Evolutionary conservation across 257 asterid species (phyloP).

Genomic region (Ballota nigra): DNA sequence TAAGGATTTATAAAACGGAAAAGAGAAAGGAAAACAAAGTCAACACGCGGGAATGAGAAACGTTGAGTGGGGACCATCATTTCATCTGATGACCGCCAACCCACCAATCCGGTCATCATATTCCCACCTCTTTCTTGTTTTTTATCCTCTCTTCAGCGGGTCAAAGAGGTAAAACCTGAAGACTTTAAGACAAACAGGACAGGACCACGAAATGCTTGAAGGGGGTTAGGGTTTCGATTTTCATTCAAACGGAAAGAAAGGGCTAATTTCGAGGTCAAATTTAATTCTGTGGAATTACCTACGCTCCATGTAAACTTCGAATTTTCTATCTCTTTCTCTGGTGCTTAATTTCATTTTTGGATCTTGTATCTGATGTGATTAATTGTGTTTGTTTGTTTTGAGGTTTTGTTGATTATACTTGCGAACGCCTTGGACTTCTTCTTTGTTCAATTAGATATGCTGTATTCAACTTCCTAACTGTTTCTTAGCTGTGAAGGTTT

Average conservation of each 20-base stretch:
- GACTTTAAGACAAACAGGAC: background rate
- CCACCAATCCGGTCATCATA: conserved; percentile 40
- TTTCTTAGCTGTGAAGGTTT: conserved; percentile 1
- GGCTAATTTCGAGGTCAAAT: background rate
- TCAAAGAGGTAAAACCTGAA: conserved; percentile 20
- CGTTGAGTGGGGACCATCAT: conserved; percentile 33
- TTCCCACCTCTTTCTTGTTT: background rate
- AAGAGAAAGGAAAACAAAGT: too few species aligned
- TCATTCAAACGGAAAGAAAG: conserved; percentile 23
- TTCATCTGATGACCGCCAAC: conserved; percentile 39
- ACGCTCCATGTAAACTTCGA: conserved; percentile 25
- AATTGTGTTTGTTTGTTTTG: background rate
- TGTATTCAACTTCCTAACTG: background rate
- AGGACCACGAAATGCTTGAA: conserved; percentile 14
- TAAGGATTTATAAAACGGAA: too few species aligned
- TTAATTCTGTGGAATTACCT: background rate
- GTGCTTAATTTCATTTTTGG: conserved; percentile 13
- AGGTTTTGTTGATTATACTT: background rate
- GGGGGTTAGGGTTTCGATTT: conserved; percentile 32
- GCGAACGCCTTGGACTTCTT: background rate
- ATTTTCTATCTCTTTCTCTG: conserved; percentile 1
- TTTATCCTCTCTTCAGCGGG: conserved; percentile 28
- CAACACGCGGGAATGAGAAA: conserved; percentile 36
- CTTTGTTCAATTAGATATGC: background rate
- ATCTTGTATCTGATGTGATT: conserved; percentile 25